Base-by-base conservation (phyloP, 352 stramenopile genomes). In the Ophiocytium majus region DNA sequence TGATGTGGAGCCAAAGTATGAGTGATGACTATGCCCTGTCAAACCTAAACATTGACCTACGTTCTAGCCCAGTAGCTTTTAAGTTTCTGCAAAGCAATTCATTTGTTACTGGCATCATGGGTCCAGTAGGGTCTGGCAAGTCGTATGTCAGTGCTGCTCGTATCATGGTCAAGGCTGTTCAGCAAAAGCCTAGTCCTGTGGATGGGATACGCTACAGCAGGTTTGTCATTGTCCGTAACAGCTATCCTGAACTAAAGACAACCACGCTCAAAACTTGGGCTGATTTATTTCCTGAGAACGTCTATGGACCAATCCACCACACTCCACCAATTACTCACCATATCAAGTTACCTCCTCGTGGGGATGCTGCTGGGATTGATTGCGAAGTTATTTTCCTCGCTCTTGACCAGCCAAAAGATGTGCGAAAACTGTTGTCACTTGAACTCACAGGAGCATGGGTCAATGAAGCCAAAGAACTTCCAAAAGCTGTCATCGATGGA, bases 401-500 rank as follows among this genome's bases (percentile, higher is more conserved):
- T 23, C 57, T 71, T 23, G 57, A 71, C 57, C 19, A 71, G 23
- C 19, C 23, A 28, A 28, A 71, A 23, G 57, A 71, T 28, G 19
- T 23, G 57, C 23, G 28, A 28, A 71, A 71, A 28, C 57, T 71
- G 57, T 28, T 71, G 23, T 71, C 57, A 28, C 23, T 71, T 23
- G 57, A 71, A 28, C 28, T 71, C 57, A 71, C 57, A 28, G 57
- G 57, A 23, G 57, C 19, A 28, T 71, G 57, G 57, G 57, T 71
- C 19, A 71, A 71, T 71, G 57, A 71, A 28, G 57, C 57, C 57
- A 23, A 28, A 28, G 57, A 71, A 71, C 23, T 71, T 71, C 57
- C 19, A 28, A 71, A 71, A 71, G 57, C 23, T 23, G 28, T 71
- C 57, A 71, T 71, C 57, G 57, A 71, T 71, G 57, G 28, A 23